phyloP scores from a whole-genome alignment of 129 eudicot species.

The Lonicera japonica region DNA sequence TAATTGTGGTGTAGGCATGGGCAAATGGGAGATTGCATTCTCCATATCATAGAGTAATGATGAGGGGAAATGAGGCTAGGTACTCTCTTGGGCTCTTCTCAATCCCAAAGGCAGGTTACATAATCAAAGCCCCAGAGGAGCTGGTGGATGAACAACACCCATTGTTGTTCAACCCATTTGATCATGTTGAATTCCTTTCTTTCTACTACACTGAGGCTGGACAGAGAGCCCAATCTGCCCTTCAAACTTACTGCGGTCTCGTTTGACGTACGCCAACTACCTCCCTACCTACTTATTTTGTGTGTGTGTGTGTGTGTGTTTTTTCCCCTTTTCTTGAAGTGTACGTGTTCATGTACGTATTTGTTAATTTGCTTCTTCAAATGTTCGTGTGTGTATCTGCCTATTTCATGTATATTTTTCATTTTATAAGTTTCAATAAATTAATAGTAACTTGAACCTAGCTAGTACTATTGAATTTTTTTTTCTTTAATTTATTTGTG shows the following conservation, averaged over 20 bases:
- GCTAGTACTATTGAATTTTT: too few species aligned
- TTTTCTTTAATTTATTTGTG: too few species aligned
- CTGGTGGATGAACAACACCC: conserved; percentile 50
- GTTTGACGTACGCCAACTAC: conserved; percentile 32
- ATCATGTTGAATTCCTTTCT: conserved; percentile 30
- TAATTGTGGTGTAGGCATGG: conserved; percentile 41
- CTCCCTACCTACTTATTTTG: too few species aligned
- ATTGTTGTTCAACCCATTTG: conserved; percentile 42
- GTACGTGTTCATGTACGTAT: too few species aligned
- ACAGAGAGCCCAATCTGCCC: conserved; percentile 31
- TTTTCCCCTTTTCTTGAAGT: too few species aligned
- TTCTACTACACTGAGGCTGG: conserved; percentile 40
- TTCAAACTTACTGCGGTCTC: conserved; percentile 51
- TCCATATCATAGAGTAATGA: conserved; percentile 45
- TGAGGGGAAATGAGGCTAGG: conserved; percentile 32
- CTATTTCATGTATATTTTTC: too few species aligned
- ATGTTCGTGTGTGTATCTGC: too few species aligned
- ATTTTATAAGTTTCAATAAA: too few species aligned
- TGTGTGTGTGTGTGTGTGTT: too few species aligned
- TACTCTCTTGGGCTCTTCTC: conserved; percentile 42
- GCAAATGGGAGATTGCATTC: conserved; percentile 51
- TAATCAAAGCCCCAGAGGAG: conserved; percentile 37
- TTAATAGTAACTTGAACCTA: too few species aligned
- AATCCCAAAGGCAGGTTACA: conserved; percentile 26
- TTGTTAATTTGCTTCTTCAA: too few species aligned